Base-by-base conservation (phyloP, 495 filamentous ascomycete genomes). In the Podospora pseudopauciseta region DNA sequence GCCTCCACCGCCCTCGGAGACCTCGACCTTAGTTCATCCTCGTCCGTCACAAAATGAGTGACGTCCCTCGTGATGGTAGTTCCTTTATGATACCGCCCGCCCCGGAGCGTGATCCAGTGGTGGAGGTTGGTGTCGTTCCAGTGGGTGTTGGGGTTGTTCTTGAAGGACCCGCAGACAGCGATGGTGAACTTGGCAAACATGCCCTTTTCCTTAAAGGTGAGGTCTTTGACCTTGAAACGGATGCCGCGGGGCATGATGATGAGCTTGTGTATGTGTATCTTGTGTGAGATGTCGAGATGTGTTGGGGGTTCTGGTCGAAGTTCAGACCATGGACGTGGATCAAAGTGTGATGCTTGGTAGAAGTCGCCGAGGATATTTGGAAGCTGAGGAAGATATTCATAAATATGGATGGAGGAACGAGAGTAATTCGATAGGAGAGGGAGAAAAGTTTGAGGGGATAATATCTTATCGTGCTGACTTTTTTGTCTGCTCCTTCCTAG, bases 121-220 rank as follows among this genome's bases (percentile, higher is more conserved):
- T 18, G n/a, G 32, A 63, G 13, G n/a, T 44, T 63, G 4, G 30
- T n/a, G n/a, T 63, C 61, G 61, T 63, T 63, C 61, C 61, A 63
- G n/a, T 63, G 28, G 2, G 28, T 19, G 7, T 58, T 58, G n/a
- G n/a, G 6, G n/a, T 20, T 26, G 55, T 26, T 26, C 4, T 13
- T 3, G 34, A 44, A 23, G 32, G 19, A 39, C n/a, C 61, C 61
- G 16, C 9, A 18, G 27, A 63, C 61, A 18, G 30, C 28, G 16
- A 63, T 63, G 32, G 28, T 63, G 61, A 63, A 63, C 27, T 49
- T 28, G 30, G 16, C 3, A 15, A 63, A 63, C 13, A 63, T 13
- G 0, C 13, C 19, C 20, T 63, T 39, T 18, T 63, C 61, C 20
- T 32, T 63, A 11, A 19, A 20, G n/a, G 61, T 63, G 32, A 63